These are phyloP conservation scores for Fusarium sp. DNA, from an alignment of 2,329 filamentous ascomycete species.

Conservation along the genomic window DNA sequence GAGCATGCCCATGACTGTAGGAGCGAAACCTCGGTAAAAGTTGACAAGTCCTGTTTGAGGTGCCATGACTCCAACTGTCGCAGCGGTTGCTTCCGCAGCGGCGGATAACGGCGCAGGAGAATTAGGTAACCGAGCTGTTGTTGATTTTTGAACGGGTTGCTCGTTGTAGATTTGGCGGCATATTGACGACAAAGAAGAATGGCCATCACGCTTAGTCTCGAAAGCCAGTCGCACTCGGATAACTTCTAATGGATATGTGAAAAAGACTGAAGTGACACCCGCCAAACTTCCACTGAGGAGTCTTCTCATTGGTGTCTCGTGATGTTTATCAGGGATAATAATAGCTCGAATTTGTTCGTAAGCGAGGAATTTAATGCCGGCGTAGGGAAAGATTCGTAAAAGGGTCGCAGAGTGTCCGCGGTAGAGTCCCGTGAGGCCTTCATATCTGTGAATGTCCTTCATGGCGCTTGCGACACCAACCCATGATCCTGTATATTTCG, in stretches of 20 bases:
- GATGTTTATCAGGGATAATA: conserved; percentile 75
- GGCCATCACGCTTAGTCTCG: conserved; percentile 82
- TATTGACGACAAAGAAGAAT: conserved; percentile 78
- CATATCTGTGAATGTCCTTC: conserved; percentile 80
- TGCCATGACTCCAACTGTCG: conserved; percentile 57
- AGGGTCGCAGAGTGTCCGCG: conserved; percentile 95
- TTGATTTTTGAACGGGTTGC: conserved; percentile 58
- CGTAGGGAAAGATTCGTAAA: conserved; percentile 95
- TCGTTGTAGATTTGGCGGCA: conserved; percentile 90
- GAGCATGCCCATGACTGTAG: conserved; percentile 93
- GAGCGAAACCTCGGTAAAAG: conserved; percentile 94
- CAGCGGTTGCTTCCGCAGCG: conserved; percentile 55
- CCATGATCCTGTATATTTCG: conserved; percentile 93
- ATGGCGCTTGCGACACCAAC: conserved; percentile 84
- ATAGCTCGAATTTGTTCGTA: conserved; percentile 93
- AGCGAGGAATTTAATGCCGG: conserved; percentile 96
- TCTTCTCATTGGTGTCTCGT: conserved; percentile 85
- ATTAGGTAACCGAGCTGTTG: conserved; percentile 45
- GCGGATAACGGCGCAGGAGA: conserved; percentile 47
- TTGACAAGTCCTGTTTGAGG: conserved; percentile 80
- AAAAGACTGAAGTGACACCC: conserved; percentile 91
- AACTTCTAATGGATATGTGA: conserved; percentile 95
- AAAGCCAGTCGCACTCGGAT: conserved; percentile 93
- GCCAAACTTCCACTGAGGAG: conserved; percentile 79
- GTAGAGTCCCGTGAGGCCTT: conserved; percentile 83